These are phyloP conservation scores for Dactylorhiza incarnata DNA, from an alignment of 106 monocot species.

Conservation along the genomic window DNA sequence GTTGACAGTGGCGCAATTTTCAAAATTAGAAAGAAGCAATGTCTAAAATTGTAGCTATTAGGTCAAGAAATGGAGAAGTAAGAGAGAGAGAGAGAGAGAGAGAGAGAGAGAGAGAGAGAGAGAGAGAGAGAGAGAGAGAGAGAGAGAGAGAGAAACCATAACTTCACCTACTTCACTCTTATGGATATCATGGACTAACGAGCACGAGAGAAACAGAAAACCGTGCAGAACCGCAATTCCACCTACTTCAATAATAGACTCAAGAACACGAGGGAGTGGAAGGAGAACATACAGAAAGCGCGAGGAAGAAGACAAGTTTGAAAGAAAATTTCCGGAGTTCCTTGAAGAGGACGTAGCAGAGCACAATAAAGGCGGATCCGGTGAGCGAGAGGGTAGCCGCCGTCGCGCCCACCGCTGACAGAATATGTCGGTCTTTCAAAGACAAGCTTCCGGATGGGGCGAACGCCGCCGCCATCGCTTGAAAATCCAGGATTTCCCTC, in stretches of 20 bases:
- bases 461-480: slow-evolving; percentile 10
- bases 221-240: not conserved
- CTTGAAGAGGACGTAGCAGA: slow-evolving; percentile 90
- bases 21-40: not conserved
- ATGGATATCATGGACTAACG: no score
- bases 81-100: no score
- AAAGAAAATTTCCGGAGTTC: slow-evolving; percentile 99
- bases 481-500: not conserved
- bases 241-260: not conserved
- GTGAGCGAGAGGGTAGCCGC: slow-evolving; percentile 67
- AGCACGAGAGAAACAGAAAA: not conserved
- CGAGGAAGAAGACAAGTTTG: slow-evolving; percentile 97
- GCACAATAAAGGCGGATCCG: slow-evolving; percentile 88
- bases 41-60: not conserved
- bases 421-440: slow-evolving; percentile 29
- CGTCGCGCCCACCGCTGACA: slow-evolving; percentile 52
- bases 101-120: no score
- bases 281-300: slow-evolving; percentile 62
- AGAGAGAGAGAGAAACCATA: no score
- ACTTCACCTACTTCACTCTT: no score
- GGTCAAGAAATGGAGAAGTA: no score
- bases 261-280: not conserved
- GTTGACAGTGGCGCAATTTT: not conserved
- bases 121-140: no score
- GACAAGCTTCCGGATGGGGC: slow-evolving; percentile 27